Evolutionary conservation across 495 filamentous ascomycete genomes (phyloP), one percentile per base, ranked within the genome.

Genomic region (Lophiostoma macrostomum): DNA sequence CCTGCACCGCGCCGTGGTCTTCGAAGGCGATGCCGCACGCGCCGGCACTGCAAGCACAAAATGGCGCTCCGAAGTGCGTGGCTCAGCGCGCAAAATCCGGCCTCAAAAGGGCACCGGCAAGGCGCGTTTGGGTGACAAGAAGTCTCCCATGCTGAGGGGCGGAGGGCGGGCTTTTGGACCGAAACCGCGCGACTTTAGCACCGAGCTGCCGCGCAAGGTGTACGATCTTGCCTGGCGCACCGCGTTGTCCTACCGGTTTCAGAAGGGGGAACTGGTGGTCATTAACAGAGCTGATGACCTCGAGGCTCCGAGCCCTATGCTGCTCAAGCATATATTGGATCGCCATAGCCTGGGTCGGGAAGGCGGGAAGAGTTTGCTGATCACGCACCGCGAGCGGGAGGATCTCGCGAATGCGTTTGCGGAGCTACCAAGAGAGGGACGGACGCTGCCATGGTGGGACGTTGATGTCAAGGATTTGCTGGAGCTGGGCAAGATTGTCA

Each of bases 211-310:
- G 41, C 76, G 76, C 59, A 96, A 96, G 76, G 83, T 96, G 39
- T 99, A 99, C 71, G 91, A 96, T 67, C 71, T 94, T 63, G 94
- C 94, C 10, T 97, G 90, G 90, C 82, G 94, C 64, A 97, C 86
- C 28, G 94, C 94, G 1, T 77, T 99, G 48, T 90, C 86, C 58
- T 95, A 95, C 71, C 81, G 94, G 35, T 97, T 90, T 71, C 73
- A 79, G 50, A 83, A 85, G 50, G 91, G 88, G 14, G 86, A 96
- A 74, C 71, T 99, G 68, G 74, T 96, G 39, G 80, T 97, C 38
- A 79, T 93, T 57, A 83, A 90, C 53, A 83, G 86, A 58, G 74
- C 77, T 27, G 76, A 87, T 58, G 81, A 87, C 31, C 72, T 94
- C 12, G 71, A 74, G 27, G 23, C 29, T 39, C 43, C 42, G 5